These are phyloP conservation scores for Orobanche coerulescens DNA, from an alignment of 257 asterid species.

Conservation along the genomic window DNA sequence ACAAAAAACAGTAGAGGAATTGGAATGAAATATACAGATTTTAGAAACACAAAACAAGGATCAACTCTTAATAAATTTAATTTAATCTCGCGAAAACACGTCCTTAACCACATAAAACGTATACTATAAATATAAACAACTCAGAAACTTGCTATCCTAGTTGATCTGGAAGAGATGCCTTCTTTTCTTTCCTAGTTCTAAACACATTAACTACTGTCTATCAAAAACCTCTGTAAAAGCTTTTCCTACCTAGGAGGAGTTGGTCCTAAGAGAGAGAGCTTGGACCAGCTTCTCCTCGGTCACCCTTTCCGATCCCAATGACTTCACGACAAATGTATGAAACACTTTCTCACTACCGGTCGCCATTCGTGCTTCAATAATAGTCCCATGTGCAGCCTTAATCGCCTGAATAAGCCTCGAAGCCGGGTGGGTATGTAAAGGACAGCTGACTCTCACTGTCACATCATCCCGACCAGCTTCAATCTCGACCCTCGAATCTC, in stretches of 20 bases:
- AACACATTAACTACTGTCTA: constrained; percentile 32
- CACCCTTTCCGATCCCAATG: constrained; percentile 51
- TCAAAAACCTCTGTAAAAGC: constrained; percentile 31
- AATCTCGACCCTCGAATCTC: constrained; percentile 33
- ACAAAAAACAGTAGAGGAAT: too few species aligned
- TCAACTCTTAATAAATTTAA: too few species aligned
- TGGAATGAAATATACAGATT: too few species aligned
- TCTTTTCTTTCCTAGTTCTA: constrained; percentile 25
- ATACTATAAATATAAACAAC: constrained; percentile 32
- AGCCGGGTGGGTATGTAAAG: constrained; percentile 60
- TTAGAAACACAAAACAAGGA: too few species aligned
- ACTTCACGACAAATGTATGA: constrained; percentile 73
- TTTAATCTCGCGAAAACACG: too few species aligned
- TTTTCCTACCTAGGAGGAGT: constrained; percentile 17
- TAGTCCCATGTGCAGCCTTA: constrained; percentile 41
- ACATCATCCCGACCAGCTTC: constrained; percentile 38
- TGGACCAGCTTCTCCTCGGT: constrained; percentile 69
- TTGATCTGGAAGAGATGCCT: constrained; percentile 21
- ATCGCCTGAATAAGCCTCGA: constrained; percentile 57
- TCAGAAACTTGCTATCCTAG: constrained; percentile 26
- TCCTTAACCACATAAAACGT: constrained; percentile 24
- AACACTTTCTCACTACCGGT: constrained; percentile 47
- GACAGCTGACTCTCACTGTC: constrained; percentile 53
- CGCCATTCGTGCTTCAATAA: constrained; percentile 52
- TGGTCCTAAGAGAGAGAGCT: constrained; percentile 38